Evolutionary conservation across 495 filamentous ascomycete species (phyloP).

Genomic region (Hypoxylon crocopeplum): DNA sequence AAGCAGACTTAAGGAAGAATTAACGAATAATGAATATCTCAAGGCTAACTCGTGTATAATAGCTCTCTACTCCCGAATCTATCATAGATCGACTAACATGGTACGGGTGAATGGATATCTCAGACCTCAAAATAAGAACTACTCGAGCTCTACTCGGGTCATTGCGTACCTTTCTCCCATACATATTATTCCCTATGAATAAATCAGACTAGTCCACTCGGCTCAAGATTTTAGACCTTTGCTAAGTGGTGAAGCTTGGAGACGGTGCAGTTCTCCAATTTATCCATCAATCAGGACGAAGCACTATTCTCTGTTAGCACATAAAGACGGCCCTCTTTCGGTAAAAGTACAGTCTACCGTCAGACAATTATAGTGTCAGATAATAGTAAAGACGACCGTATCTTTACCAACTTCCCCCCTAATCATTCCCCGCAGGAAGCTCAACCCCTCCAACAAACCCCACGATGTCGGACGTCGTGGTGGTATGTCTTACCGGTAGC

Average conservation of each 20-base stretch:
- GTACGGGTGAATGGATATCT: too few relatives aligned
- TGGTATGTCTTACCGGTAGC: not conserved
- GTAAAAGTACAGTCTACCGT: constrained; percentile 6
- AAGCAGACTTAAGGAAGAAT: too few relatives aligned
- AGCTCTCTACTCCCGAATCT: too few relatives aligned
- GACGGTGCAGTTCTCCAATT: constrained; percentile 26
- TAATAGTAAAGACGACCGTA: constrained; percentile 1
- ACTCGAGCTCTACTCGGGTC: too few relatives aligned
- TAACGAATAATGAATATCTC: too few relatives aligned
- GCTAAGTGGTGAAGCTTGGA: constrained; percentile 3
- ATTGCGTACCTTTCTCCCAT: too few relatives aligned
- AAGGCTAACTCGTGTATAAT: too few relatives aligned
- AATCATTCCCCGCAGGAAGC: constrained; percentile 18
- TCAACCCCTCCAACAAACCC: constrained; percentile 29
- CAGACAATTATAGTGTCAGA: not conserved
- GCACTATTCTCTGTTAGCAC: constrained; percentile 15
- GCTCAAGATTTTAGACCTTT: too few relatives aligned
- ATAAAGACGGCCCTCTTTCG: constrained; percentile 12
- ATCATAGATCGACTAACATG: too few relatives aligned
- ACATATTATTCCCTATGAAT: too few relatives aligned
- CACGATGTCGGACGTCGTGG: constrained; percentile 32
- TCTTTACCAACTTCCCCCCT: constrained; percentile 12
- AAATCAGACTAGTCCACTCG: not conserved
- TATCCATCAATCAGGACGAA: constrained; percentile 32
- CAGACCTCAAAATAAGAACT: too few relatives aligned